Evolutionary conservation across 2,329 filamentous ascomycete genomes (phyloP), one percentile per base, ranked within the genome.

Genomic region (Fusarium tanahbumbuense): DNA sequence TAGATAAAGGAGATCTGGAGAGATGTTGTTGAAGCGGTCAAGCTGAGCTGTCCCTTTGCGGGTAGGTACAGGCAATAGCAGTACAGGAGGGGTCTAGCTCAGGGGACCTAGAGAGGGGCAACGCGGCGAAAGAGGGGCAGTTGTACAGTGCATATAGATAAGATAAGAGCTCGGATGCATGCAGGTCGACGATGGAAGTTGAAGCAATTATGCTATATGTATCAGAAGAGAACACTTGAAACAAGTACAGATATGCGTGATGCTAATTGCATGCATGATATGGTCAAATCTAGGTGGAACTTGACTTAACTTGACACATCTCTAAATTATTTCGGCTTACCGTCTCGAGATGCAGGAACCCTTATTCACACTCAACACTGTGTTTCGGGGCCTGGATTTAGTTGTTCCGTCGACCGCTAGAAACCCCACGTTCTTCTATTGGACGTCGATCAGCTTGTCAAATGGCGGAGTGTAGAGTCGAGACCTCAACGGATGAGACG

Each of bases 81-180:
- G 55, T n/a, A 64, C 62, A 68, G 67, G 67, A 71, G 67, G 67
- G 67, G 67, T 69, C 68, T 69, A 69, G 68, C 49, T 53, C 60
- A 71, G 68, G 63, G 68, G 68, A 57, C 55, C 59, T 68, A 56
- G 67, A 34, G 68, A 65, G 70, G 70, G 69, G 68, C 42, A 34
- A 70, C 45, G 69, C 64, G 68, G 68, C 66, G 64, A 71, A 74
- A 55, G 70, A 73, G 73, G 73, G 73, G 73, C 71, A 70, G 6
- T 11, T n/a, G 58, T 60, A 75, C 72, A 75, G 73, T 75, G 67
- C 56, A 60, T 52, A 68, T 73, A 56, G 73, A 75, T 75, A 75
- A 75, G 63, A 68, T 58, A 70, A 46, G 49, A 56, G 50, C 34
- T 60, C 23, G 23, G 49, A 42, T 53, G 54, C 37, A 60, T 56